Evolutionary conservation across 2,329 filamentous ascomycete genomes (phyloP).

Genomic region (Xylaria polymorpha): DNA sequence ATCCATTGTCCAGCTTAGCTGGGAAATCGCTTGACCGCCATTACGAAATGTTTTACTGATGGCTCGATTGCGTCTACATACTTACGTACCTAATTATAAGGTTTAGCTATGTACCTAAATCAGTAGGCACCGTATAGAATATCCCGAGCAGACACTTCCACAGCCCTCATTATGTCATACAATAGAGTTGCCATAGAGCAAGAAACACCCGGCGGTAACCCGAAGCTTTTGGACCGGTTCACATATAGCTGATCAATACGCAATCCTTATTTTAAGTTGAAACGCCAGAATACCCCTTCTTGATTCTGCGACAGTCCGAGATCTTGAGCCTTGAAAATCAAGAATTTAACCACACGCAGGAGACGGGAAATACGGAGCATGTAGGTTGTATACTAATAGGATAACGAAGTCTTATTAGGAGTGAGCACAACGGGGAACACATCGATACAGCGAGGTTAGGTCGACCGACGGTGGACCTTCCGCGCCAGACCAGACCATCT

Average conservation of each 20-base stretch:
- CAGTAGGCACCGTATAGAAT: neutral
- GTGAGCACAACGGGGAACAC: slow-evolving; percentile 43
- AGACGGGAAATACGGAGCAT: neutral
- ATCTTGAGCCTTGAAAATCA: neutral
- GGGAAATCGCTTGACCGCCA: slow-evolving; percentile 24
- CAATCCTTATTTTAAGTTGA: neutral
- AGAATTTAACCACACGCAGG: neutral
- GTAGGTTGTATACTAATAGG: slow-evolving; percentile 24
- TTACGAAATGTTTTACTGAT: slow-evolving; percentile 11
- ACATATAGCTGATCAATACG: neutral
- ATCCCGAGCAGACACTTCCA: neutral
- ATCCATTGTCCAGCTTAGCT: neutral
- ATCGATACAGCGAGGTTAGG: slow-evolving; percentile 39
- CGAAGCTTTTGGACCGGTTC: neutral
- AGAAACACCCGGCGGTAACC: neutral
- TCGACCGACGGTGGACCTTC: slow-evolving; percentile 36
- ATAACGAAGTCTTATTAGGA: slow-evolving; percentile 46
- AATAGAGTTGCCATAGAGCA: neutral
- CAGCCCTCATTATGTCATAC: neutral
- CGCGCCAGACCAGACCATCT: slow-evolving; percentile 40
- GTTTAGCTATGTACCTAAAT: neutral
- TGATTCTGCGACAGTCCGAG: no score
- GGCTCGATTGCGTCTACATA: neutral
- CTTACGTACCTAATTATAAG: neutral
- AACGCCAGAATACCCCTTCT: neutral